phyloP scores from a whole-genome alignment of 2,329 filamentous ascomycete species.

The Graphilbum fragrans region DNA sequence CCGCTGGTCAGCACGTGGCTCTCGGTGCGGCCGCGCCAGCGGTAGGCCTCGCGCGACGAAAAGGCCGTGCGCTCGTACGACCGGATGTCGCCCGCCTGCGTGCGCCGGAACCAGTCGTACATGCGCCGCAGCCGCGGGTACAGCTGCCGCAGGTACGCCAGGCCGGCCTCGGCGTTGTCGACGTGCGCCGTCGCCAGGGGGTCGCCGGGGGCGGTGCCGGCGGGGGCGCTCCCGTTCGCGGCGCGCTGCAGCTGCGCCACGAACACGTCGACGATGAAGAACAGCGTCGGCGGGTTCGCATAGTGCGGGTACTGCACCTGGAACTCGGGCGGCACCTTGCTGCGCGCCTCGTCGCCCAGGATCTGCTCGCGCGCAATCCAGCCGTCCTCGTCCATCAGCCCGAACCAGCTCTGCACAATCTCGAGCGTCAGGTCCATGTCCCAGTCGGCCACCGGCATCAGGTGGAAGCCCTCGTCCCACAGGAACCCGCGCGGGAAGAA shows the following conservation, averaged over 20 bases:
- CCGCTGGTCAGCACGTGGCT: conserved; percentile 86
- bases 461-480: conserved; percentile 96
- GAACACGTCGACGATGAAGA: conserved; percentile 76
- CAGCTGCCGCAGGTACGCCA: conserved; percentile 60
- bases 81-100: conserved; percentile 81
- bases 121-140: conserved; percentile 84
- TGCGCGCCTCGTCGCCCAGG: conserved; percentile 78
- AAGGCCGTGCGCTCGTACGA: conserved; percentile 83
- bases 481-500: conserved; percentile 96
- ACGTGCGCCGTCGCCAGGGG: conserved; percentile 51
- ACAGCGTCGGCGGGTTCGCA: conserved; percentile 90
- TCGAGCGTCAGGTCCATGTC: conserved; percentile 80
- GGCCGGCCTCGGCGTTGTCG: conserved; percentile 53
- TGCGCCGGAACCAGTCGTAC: conserved; percentile 90
- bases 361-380: conserved; percentile 98
- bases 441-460: conserved; percentile 86
- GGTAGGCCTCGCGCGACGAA: conserved; percentile 83
- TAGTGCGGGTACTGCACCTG: conserved; percentile 95
- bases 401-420: conserved; percentile 92
- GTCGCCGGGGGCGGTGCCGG: conserved; percentile 13
- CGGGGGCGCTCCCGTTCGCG: conserved; percentile 29
- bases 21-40: conserved; percentile 84
- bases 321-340: conserved; percentile 88
- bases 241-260: conserved; percentile 57
- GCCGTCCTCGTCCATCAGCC: conserved; percentile 88